A percentile compares a stretch with the other conserved stretches of the same genome.
These are phyloP conservation scores for Neopestalotiopsis rosae DNA, from an alignment of 2,329 filamentous ascomycete genomes.

Conservation along the genomic window DNA sequence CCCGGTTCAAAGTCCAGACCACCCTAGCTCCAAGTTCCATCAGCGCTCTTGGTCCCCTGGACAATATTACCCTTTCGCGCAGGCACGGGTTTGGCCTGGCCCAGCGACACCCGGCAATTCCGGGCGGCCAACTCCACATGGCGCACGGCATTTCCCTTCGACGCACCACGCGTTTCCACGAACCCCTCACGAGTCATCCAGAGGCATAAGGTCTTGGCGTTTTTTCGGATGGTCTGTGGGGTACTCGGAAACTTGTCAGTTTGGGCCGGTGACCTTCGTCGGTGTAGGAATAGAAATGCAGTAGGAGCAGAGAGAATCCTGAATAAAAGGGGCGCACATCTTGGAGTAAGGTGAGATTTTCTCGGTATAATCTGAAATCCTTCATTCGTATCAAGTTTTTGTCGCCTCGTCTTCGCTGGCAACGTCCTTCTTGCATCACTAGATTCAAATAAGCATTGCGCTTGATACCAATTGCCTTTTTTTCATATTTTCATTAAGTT, in stretches of 20 bases:
- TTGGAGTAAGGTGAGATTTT: neutral
- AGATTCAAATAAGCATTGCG: too few relatives aligned
- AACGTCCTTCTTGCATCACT: too few relatives aligned
- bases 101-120: slow-evolving; percentile 4
- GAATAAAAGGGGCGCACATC: slow-evolving; percentile 1
- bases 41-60: too few relatives aligned
- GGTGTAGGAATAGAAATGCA: neutral
- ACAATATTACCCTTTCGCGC: too few relatives aligned
- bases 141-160: slow-evolving; percentile 11
- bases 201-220: neutral
- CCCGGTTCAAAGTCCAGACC: neutral
- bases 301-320: neutral
- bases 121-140: neutral
- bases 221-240: neutral
- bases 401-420: too few relatives aligned
- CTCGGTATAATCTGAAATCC: neutral
- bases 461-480: neutral
- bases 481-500: neutral
- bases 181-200: slow-evolving; percentile 7
- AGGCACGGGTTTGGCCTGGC: too few relatives aligned
- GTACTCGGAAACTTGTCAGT: slow-evolving; percentile 3
- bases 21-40: too few relatives aligned
- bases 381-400: neutral
- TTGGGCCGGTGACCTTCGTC: neutral
- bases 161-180: slow-evolving; percentile 6